Conservation (phyloP, 352 stramenopile species). For the Elongisporangium undulatum region DNA sequence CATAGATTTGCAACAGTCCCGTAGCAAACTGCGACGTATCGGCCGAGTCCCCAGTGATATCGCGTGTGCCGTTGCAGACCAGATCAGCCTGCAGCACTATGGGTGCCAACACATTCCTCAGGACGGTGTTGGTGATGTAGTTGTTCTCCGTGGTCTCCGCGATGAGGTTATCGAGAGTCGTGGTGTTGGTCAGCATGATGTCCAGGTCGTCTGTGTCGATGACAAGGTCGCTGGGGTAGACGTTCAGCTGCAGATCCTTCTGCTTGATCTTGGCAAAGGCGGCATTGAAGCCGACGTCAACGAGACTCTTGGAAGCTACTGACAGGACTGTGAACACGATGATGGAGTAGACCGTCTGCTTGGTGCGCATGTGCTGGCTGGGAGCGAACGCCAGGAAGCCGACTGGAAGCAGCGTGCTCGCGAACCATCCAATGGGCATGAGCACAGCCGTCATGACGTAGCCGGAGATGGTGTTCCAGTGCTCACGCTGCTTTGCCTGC, state of each 20-base stretch:
- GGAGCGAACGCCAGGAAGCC: background rate
- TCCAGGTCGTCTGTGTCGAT: background rate
- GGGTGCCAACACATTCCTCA: background rate
- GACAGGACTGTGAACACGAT: background rate
- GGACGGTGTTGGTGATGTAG: background rate
- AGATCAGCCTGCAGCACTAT: background rate
- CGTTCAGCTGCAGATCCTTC: background rate
- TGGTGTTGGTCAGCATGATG: background rate
- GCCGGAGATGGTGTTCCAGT: background rate
- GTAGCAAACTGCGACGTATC: background rate
- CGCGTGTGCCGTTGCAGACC: background rate
- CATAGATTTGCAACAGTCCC: background rate
- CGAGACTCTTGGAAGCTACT: background rate
- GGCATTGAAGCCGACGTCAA: background rate
- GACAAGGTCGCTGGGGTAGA: background rate
- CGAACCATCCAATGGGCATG: background rate
- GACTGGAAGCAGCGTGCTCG: background rate
- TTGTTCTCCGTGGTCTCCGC: background rate
- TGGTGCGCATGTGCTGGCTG: background rate
- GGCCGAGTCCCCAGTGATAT: background rate
- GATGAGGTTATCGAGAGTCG: background rate
- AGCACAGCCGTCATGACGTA: background rate
- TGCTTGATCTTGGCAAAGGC: background rate
- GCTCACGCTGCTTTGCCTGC: background rate
- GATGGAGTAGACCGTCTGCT: background rate